Evolutionary conservation across 768 basidiomycete genomes (phyloP).

Genomic region (Pleurotus djamor): DNA sequence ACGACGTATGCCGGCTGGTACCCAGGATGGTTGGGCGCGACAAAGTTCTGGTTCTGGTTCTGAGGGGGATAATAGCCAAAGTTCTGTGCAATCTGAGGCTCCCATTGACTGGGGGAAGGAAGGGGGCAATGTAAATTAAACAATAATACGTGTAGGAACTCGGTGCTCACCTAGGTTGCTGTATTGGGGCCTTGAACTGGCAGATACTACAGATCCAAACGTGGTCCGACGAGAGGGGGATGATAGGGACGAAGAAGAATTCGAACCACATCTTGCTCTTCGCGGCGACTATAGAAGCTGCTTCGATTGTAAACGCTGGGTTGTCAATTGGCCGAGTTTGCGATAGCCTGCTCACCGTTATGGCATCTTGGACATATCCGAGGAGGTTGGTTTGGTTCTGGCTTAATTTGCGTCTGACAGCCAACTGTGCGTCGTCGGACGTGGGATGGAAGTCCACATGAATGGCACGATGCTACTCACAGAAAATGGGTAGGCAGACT

Average conservation of each 20-base stretch:
- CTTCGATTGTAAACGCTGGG: background rate
- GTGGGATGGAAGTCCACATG: slow-evolving; percentile 1
- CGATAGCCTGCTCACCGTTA: slow-evolving; percentile 46
- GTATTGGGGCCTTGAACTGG: slow-evolving; percentile 55
- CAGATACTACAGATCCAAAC: slow-evolving; percentile 76
- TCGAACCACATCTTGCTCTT: slow-evolving; percentile 76
- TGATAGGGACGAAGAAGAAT: slow-evolving; percentile 69
- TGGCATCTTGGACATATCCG: slow-evolving; percentile 71
- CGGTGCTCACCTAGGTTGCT: slow-evolving; percentile 39
- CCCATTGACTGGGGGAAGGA: background rate
- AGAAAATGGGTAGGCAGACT: slow-evolving; percentile 54
- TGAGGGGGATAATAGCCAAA: slow-evolving; percentile 14
- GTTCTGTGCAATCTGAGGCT: slow-evolving; percentile 1
- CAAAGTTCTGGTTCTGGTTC: slow-evolving; percentile 19
- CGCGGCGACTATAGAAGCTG: slow-evolving; percentile 60
- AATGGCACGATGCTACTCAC: slow-evolving; percentile 26
- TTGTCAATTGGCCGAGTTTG: no score
- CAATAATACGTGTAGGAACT: background rate
- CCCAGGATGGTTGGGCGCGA: slow-evolving; percentile 29
- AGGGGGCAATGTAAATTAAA: background rate
- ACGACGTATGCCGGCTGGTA: slow-evolving; percentile 40
- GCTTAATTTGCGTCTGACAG: slow-evolving; percentile 57
- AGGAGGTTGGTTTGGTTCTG: slow-evolving; percentile 48
- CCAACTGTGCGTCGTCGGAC: slow-evolving; percentile 45
- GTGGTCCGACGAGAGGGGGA: slow-evolving; percentile 60